phyloP scores from a whole-genome alignment of 73 alveolate genomes.

The Halteria grandinella region DNA sequence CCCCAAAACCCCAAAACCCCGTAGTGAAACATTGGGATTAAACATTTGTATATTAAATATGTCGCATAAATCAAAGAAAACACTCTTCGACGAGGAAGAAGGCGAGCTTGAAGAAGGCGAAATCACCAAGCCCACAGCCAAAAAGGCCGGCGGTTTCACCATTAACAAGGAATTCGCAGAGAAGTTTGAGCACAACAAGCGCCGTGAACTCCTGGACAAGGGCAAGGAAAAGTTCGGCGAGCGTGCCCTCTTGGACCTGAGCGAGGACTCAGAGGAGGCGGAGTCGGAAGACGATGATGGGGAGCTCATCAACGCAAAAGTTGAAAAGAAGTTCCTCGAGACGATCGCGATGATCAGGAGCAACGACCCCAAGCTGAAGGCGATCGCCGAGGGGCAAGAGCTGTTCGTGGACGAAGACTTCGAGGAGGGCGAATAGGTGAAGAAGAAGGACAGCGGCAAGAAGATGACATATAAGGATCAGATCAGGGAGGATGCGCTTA shows the following conservation, averaged over 20 bases:
- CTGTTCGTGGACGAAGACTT: constrained; percentile 38
- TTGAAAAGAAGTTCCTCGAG: constrained; percentile 67
- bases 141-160: too few relatives aligned
- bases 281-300: constrained; percentile 76
- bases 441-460: constrained; percentile 57
- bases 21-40: too few relatives aligned
- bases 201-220: constrained; percentile 26
- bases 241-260: too few relatives aligned
- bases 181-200: constrained; percentile 52
- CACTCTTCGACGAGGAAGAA: too few relatives aligned
- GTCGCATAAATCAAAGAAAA: too few relatives aligned
- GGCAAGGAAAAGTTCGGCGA: constrained; percentile 35
- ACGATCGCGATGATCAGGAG: constrained; percentile 60
- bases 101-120: too few relatives aligned
- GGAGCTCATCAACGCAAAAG: constrained; percentile 52
- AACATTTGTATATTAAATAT: too few relatives aligned
- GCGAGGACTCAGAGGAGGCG: too few relatives aligned
- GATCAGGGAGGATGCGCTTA: constrained; percentile 26
- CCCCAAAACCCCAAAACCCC: too few relatives aligned
- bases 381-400: constrained; percentile 25
- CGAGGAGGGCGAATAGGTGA: too few relatives aligned
- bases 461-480: constrained; percentile 63
- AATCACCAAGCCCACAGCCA: too few relatives aligned
- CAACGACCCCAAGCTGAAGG: constrained; percentile 69
- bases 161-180: constrained; percentile 58